Evolutionary conservation across 768 basidiomycete genomes (phyloP).

Genomic region (Kwoniella europaea): DNA sequence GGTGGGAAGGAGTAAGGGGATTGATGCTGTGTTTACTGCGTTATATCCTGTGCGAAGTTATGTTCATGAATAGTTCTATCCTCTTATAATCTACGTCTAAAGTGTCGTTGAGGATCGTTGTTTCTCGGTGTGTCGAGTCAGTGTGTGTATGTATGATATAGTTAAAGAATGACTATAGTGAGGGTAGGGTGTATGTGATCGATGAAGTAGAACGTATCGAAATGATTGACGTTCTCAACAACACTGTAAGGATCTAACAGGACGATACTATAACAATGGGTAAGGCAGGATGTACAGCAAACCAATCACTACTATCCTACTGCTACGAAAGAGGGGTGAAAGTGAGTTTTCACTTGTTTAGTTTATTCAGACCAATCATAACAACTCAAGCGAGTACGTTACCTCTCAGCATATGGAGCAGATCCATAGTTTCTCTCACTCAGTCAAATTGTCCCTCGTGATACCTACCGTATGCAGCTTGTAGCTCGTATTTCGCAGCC

Average conservation of each 20-base stretch:
- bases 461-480: background rate
- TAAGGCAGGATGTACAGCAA: background rate
- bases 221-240: no score
- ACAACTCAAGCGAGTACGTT: constrained; percentile 1
- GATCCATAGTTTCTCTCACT: no score
- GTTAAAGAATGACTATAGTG: constrained; percentile 31
- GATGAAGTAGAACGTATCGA: background rate
- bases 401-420: background rate
- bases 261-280: background rate
- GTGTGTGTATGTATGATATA: constrained; percentile 1
- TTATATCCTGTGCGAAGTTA: background rate
- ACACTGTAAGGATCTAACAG: background rate
- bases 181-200: background rate
- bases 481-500: background rate
- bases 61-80: background rate
- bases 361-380: constrained; percentile 10
- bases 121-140: constrained; percentile 30
- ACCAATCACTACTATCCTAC: background rate
- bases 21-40: constrained; percentile 2
- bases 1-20: background rate
- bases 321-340: no score
- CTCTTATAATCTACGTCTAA: background rate
- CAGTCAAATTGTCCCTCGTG: no score
- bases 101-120: background rate
- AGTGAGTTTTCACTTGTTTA: background rate